Conservation (phyloP, 805 yeast genomes). For the Pichia eremophila region DNA sequence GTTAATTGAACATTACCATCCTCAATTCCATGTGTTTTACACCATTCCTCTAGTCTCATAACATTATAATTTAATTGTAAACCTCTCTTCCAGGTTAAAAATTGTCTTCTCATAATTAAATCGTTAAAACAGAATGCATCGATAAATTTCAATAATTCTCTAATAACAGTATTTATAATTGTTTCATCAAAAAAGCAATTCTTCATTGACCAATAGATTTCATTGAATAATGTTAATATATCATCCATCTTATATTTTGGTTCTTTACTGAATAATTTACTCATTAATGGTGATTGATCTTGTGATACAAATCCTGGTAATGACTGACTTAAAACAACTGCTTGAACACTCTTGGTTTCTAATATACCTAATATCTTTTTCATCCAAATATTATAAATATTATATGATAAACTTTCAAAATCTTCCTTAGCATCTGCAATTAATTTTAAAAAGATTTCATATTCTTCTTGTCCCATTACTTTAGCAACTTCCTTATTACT, state of each 20-base stretch:
- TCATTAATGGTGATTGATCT: conserved; percentile 69
- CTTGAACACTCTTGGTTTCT: conserved; percentile 89
- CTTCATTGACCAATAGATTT: conserved; percentile 88
- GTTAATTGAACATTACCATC: conserved; percentile 79
- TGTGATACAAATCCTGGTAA: conserved; percentile 93
- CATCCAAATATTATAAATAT: conserved; percentile 95
- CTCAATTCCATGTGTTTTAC: conserved; percentile 83
- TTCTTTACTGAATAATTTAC: conserved; percentile 68
- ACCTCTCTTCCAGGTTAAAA: conserved; percentile 96
- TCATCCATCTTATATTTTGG: conserved; percentile 89
- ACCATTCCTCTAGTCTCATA: conserved; percentile 96
- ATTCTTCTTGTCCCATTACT: conserved; percentile 85
- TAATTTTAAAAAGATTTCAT: conserved; percentile 77
- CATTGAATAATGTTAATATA: conserved; percentile 77
- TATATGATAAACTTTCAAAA: conserved; percentile 84
- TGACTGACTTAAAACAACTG: conserved; percentile 88
- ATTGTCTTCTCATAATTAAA: conserved; percentile 86
- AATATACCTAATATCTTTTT: conserved; percentile 84
- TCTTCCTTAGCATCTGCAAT: conserved; percentile 91
- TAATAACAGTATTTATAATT: conserved; percentile 74
- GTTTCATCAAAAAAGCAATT: conserved; percentile 79
- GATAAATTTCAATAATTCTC: conserved; percentile 74
- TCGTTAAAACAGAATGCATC: conserved; percentile 95
- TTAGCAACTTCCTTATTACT: conserved; percentile 71
- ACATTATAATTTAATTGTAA: conserved; percentile 93